A percentile compares a stretch with the other conserved stretches of the same genome.
These are phyloP conservation scores for Diaporthe sp. DNA, from an alignment of 2,329 filamentous ascomycete species.

Conservation along the genomic window DNA sequence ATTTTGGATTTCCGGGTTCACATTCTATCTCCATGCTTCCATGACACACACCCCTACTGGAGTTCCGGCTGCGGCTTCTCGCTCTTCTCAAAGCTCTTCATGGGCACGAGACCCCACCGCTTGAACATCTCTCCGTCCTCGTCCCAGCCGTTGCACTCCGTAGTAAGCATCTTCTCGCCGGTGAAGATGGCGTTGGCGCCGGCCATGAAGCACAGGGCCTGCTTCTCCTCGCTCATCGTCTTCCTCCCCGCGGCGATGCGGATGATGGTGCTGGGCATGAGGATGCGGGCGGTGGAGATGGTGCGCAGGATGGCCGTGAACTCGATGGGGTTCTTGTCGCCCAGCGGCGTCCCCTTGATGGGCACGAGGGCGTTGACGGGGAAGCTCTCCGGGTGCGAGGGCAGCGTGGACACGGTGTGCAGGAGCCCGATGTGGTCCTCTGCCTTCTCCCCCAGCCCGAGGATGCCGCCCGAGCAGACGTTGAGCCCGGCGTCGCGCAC, in stretches of 20 bases:
- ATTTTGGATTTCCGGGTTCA: not conserved
- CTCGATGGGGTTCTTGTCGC: constrained; percentile 78
- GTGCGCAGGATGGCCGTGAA: constrained; percentile 87
- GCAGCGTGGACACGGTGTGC: constrained; percentile 85
- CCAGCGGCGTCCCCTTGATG: constrained; percentile 90
- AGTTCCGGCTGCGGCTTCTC: constrained; percentile 14
- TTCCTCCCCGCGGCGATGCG: constrained; percentile 88
- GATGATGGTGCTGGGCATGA: constrained; percentile 90
- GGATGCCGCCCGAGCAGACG: constrained; percentile 90
- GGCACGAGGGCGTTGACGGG: constrained; percentile 93
- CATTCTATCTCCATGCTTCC: not conserved
- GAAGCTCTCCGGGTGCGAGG: constrained; percentile 88
- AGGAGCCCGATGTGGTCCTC: constrained; percentile 87
- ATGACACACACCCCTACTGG: not conserved
- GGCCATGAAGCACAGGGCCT: constrained; percentile 89
- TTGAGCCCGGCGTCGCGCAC: constrained; percentile 90
- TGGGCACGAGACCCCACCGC: constrained; percentile 84
- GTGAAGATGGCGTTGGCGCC: constrained; percentile 97
- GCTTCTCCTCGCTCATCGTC: constrained; percentile 89
- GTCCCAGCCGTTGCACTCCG: constrained; percentile 91
- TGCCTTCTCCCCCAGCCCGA: constrained; percentile 85
- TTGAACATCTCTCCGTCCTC: constrained; percentile 89
- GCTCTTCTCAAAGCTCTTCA: constrained; percentile 62
- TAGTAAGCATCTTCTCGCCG: constrained; percentile 95
- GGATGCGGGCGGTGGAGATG: constrained; percentile 84